These are phyloP conservation scores for Phytophthora brassicae DNA, from an alignment of 352 stramenopile species.

Conservation along the genomic window DNA sequence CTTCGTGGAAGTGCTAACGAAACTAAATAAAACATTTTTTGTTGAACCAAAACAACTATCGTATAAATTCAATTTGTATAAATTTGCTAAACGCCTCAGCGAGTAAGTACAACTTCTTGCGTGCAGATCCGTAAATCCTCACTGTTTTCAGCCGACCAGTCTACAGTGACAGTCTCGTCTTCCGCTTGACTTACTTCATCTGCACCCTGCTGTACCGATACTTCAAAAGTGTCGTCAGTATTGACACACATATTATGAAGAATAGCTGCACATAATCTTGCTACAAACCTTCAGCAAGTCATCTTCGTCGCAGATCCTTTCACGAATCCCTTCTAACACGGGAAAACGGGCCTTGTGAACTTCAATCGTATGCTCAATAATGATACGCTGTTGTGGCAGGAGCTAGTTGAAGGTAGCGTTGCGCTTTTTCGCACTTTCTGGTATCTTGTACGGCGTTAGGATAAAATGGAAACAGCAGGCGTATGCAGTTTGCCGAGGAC, in stretches of 20 bases:
- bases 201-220: not conserved
- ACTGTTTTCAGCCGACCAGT: not conserved
- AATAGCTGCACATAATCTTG: not conserved
- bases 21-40: not conserved
- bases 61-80: not conserved
- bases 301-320: not conserved
- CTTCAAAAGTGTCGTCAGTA: not conserved
- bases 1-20: not conserved
- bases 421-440: not conserved
- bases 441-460: slow-evolving; percentile 3
- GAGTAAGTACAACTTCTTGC: not conserved
- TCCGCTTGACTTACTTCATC: not conserved
- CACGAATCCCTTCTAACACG: not conserved
- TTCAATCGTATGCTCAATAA: not conserved
- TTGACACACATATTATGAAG: not conserved
- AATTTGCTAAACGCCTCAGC: not conserved
- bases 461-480: slow-evolving; percentile 3
- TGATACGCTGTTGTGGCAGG: not conserved
- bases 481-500: not conserved
- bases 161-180: not conserved
- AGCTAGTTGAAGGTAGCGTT: slow-evolving; percentile 6
- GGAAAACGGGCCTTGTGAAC: not conserved
- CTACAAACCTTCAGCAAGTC: not conserved
- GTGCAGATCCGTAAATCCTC: not conserved
- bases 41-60: not conserved